Evolutionary conservation across 306 rosid species (phyloP).

Genomic region (Quillaja saponaria): DNA sequence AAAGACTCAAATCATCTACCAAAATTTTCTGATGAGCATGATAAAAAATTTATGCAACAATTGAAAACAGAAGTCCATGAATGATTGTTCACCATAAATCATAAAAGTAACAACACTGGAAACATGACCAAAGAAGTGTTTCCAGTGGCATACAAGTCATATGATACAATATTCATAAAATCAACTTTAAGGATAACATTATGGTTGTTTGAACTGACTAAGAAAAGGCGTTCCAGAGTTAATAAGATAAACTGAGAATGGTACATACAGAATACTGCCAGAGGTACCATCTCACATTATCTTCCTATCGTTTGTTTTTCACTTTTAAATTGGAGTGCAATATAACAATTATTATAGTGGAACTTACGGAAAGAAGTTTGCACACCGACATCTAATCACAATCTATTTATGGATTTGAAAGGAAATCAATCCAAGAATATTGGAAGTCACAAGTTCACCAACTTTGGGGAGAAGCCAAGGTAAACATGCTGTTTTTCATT

Average conservation of each 20-base stretch:
- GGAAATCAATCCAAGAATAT: no score
- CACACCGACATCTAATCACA: no score
- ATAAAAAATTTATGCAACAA: slow-evolving; percentile 20
- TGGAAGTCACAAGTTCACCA: no score
- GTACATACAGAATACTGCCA: neutral
- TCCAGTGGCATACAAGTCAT: slow-evolving; percentile 12
- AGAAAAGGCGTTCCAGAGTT: slow-evolving; percentile 13
- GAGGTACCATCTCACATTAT: slow-evolving; percentile 16
- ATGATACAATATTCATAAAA: neutral
- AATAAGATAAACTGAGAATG: slow-evolving; percentile 20
- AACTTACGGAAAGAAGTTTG: no score
- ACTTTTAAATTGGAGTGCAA: neutral
- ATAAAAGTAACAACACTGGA: slow-evolving; percentile 2
- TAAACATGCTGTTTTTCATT: no score
- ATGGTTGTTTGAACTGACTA: neutral
- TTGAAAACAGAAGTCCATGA: slow-evolving; percentile 9
- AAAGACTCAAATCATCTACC: slow-evolving; percentile 17
- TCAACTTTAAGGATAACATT: neutral
- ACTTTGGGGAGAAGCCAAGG: no score
- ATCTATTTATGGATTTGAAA: no score
- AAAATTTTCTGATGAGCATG: slow-evolving; percentile 14
- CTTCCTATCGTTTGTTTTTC: slow-evolving; percentile 4
- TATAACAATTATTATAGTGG: no score
- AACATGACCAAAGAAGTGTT: slow-evolving; percentile 12
- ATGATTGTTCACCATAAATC: slow-evolving; percentile 22